phyloP scores from a whole-genome alignment of 768 basidiomycete species.

The Termitomyces sp. region DNA sequence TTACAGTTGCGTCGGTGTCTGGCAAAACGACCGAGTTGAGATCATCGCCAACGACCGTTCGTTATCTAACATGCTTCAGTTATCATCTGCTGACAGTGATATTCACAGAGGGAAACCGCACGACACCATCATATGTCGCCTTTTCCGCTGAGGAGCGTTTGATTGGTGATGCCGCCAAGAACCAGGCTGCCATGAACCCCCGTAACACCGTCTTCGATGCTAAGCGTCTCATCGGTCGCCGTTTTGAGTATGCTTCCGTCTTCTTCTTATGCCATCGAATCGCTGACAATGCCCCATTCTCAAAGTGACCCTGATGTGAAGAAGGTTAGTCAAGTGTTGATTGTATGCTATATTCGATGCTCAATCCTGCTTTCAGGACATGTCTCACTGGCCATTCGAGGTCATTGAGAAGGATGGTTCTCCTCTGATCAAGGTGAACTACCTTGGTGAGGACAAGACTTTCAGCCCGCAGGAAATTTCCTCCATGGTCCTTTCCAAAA shows the following conservation, averaged over 20 bases:
- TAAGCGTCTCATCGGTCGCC: conserved; percentile 97
- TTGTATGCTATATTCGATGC: conserved; percentile 10
- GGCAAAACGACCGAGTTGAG: conserved; percentile 99
- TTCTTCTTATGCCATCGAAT: conserved; percentile 4
- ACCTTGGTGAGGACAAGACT: conserved; percentile 91
- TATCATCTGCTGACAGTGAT: neutral
- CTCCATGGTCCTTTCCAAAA: conserved; percentile 99
- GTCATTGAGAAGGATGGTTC: conserved; percentile 97
- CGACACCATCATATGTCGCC: conserved; percentile 98
- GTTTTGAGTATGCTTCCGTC: conserved; percentile 72
- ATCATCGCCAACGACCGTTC: conserved; percentile 96
- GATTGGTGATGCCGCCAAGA: conserved; percentile 98
- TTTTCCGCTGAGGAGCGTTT: conserved; percentile 95
- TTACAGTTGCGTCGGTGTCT: conserved; percentile 92
- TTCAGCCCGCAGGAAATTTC: conserved; percentile 99
- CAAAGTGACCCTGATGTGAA: conserved; percentile 90
- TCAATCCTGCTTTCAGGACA: conserved; percentile 57
- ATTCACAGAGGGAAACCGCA: conserved; percentile 88
- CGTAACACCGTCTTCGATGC: conserved; percentile 99
- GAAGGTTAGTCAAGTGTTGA: conserved; percentile 48
- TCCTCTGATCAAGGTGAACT: conserved; percentile 93
- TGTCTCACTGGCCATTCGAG: conserved; percentile 96
- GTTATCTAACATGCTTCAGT: conserved; percentile 24
- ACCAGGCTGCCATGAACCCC: conserved; percentile 99
- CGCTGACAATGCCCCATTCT: conserved; percentile 5